A percentile compares a stretch with the other conserved stretches of the same genome.
Conservation (phyloP, 208 protist species). For the Leishmania mexicana region DNA sequence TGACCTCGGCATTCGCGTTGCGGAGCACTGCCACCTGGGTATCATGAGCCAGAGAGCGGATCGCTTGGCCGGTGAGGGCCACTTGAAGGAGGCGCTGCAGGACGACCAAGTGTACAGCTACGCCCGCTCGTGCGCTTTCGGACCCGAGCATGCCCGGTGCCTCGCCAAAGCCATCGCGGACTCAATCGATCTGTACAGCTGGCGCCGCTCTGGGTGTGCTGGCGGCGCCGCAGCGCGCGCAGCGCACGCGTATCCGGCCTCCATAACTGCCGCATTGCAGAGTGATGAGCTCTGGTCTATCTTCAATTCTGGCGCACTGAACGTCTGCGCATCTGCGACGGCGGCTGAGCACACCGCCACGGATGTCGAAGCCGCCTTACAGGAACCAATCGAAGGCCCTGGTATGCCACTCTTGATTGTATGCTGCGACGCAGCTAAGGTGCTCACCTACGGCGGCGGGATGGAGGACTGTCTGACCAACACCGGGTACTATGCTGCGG, state of each 20-base stretch:
- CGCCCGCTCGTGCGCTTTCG: slow-evolving; percentile 72
- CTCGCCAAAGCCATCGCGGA: slow-evolving; percentile 74
- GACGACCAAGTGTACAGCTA: slow-evolving; percentile 83
- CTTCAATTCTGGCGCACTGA: slow-evolving; percentile 48
- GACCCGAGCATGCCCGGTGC: slow-evolving; percentile 50
- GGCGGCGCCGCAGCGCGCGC: background rate
- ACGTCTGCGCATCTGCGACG: slow-evolving; percentile 18
- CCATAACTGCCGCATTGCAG: slow-evolving; percentile 25
- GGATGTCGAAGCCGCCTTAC: slow-evolving; percentile 25
- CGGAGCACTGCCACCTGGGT: slow-evolving; percentile 86
- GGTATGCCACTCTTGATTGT: slow-evolving; percentile 68
- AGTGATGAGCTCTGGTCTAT: slow-evolving; percentile 35
- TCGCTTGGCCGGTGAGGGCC: slow-evolving; percentile 36
- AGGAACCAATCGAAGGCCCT: slow-evolving; percentile 41
- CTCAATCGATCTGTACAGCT: slow-evolving; percentile 72
- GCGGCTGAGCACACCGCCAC: background rate
- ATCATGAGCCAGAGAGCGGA: slow-evolving; percentile 78
- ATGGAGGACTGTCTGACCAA: slow-evolving; percentile 90
- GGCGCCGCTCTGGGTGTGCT: slow-evolving; percentile 26
- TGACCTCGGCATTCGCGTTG: slow-evolving; percentile 81
- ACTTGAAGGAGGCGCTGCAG: slow-evolving; percentile 42
- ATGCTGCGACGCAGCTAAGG: slow-evolving; percentile 46
- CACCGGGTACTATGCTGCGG: slow-evolving; percentile 84
- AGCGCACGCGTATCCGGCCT: background rate
- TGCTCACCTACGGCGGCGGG: slow-evolving; percentile 69